A percentile compares a stretch with the other conserved stretches of the same genome.
Conservation (phyloP, 2,329 filamentous ascomycete genomes). For the Phialocephala sp. region DNA sequence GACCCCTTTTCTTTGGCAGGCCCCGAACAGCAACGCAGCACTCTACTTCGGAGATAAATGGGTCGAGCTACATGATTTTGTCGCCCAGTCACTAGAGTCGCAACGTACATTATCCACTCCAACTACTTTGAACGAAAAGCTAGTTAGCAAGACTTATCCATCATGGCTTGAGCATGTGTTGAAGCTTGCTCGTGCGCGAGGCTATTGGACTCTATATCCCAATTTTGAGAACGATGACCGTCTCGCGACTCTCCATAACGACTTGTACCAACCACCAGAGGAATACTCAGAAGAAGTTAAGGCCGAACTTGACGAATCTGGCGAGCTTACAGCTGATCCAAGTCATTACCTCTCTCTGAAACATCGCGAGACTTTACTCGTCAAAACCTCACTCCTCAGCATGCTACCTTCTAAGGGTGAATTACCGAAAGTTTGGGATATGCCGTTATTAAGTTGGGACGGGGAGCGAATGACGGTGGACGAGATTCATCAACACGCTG, state of each 20-base stretch:
- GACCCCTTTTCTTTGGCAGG: conserved; percentile 76
- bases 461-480: conserved; percentile 54
- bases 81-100: conserved; percentile 52
- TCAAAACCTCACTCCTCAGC: conserved; percentile 56
- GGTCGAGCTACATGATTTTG: conserved; percentile 82
- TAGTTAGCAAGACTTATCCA: conserved; percentile 71
- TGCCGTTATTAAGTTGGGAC: conserved; percentile 69
- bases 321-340: conserved; percentile 40
- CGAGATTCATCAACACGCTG: conserved; percentile 51
- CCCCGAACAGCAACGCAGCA: conserved; percentile 80
- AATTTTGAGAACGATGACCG: conserved; percentile 53
- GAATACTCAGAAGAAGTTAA: conserved; percentile 54
- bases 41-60: conserved; percentile 87
- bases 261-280: conserved; percentile 75
- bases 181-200: conserved; percentile 75
- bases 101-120: conserved; percentile 46
- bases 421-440: conserved; percentile 50
- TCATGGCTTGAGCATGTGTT: conserved; percentile 81
- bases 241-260: conserved; percentile 77
- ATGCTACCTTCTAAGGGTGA: conserved; percentile 52
- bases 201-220: conserved; percentile 83
- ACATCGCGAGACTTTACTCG: conserved; percentile 45
- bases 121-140: conserved; percentile 55
- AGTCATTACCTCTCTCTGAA: conserved; percentile 36
- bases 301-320: conserved; percentile 23